Percentiles rank a stretch among this genome's conserved stretches.
Evolutionary conservation across 768 basidiomycete genomes (phyloP).

Genomic region (Ramaria rubella): DNA sequence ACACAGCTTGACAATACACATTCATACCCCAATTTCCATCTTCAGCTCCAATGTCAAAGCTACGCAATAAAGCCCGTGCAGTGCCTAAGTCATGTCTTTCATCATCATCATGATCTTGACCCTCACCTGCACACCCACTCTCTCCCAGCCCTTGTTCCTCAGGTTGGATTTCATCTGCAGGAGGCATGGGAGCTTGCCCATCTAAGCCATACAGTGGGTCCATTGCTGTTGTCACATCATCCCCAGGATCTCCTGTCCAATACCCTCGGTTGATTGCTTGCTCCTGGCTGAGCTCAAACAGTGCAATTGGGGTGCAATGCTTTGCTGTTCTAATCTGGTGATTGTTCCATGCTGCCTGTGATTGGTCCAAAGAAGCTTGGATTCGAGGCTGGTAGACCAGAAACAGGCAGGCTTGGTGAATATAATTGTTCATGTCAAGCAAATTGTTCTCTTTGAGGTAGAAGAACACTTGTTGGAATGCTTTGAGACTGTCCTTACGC

Average conservation of each 20-base stretch:
- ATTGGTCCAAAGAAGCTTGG: conserved; percentile 22
- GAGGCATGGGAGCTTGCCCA: conserved; percentile 8
- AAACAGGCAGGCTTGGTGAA: conserved; percentile 20
- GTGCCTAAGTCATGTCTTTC: conserved; percentile 11
- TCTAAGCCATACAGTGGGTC: conserved; percentile 13
- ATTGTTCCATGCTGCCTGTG: conserved; percentile 21
- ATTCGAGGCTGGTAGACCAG: conserved; percentile 26
- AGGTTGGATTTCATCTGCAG: neutral
- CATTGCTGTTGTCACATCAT: conserved; percentile 9
- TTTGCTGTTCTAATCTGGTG: conserved; percentile 21
- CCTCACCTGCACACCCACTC: conserved; percentile 9
- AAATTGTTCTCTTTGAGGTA: conserved; percentile 22
- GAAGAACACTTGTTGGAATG: conserved; percentile 25
- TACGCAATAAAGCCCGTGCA: conserved; percentile 7
- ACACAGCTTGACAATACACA: conserved; percentile 15
- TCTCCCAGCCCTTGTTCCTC: neutral
- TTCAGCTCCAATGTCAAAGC: conserved; percentile 15
- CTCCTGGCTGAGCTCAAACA: conserved; percentile 23
- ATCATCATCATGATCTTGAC: conserved; percentile 15
- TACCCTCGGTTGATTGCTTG: conserved; percentile 21
- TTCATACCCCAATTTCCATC: conserved; percentile 22
- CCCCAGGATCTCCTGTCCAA: conserved; percentile 22
- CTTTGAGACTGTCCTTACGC: conserved; percentile 24
- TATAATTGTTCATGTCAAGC: conserved; percentile 20
- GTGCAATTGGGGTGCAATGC: conserved; percentile 17